phyloP scores from a whole-genome alignment of 148 eudicot species.

The Rhododendron williamsianum region DNA sequence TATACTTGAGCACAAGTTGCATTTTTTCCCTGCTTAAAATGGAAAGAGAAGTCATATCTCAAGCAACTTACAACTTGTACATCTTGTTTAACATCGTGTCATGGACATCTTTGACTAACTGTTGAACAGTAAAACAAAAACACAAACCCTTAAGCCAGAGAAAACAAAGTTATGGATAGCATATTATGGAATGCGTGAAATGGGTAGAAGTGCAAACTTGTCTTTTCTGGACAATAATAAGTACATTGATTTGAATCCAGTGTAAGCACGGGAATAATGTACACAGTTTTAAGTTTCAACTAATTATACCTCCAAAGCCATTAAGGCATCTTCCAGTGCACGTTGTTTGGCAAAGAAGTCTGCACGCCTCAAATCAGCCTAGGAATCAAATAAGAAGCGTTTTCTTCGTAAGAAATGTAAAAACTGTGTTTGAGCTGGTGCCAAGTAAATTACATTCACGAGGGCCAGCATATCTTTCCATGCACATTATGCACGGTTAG shows the following conservation, averaged over 20 bases:
- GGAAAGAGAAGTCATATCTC: not conserved
- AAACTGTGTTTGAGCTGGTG: not conserved
- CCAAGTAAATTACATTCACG: not conserved
- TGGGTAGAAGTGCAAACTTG: not conserved
- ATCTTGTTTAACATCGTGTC: constrained; percentile 79
- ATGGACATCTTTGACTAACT: constrained; percentile 81
- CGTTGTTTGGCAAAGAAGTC: constrained; percentile 82
- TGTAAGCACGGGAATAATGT: not conserved
- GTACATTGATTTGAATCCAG: not conserved
- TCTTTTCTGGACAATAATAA: not conserved
- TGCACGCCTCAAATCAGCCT: constrained; percentile 96
- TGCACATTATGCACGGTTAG: not conserved
- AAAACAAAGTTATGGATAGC: not conserved
- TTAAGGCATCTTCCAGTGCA: constrained; percentile 86
- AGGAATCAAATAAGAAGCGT: constrained; percentile 14
- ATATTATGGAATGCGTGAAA: not conserved
- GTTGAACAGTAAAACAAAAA: constrained; percentile 25
- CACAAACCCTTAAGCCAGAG: not conserved
- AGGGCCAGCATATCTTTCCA: not conserved
- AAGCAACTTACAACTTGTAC: constrained; percentile 60
- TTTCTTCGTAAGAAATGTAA: not conserved
- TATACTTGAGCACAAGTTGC: not conserved
- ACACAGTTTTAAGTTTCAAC: not conserved
- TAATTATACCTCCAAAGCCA: constrained; percentile 78
- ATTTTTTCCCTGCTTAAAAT: not conserved